Evolutionary conservation across 2,329 filamentous ascomycete genomes (phyloP).

Genomic region (Epichloe uncinata): DNA sequence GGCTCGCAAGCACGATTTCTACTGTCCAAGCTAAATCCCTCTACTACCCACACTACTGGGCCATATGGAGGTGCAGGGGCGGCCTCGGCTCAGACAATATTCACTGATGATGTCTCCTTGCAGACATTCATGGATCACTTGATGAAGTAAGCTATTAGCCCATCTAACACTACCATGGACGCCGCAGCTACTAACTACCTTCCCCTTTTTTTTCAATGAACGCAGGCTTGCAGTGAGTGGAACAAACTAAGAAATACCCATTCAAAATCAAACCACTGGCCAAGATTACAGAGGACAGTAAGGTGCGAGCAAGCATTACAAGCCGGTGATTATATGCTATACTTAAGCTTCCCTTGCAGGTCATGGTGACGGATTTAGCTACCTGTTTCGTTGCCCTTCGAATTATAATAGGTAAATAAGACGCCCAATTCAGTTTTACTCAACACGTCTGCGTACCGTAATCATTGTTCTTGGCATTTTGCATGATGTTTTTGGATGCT

Average conservation of each 20-base stretch:
- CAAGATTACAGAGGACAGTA: neutral
- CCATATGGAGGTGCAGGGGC: slow-evolving; percentile 78
- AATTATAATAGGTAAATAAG: neutral
- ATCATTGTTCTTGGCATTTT: too few species aligned
- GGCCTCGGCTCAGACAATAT: slow-evolving; percentile 91
- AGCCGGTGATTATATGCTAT: neutral
- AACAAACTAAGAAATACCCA: slow-evolving; percentile 34
- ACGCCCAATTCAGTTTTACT: neutral
- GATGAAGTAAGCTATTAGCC: slow-evolving; percentile 64
- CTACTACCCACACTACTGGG: slow-evolving; percentile 87
- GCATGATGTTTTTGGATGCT: too few species aligned
- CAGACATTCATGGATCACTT: slow-evolving; percentile 99
- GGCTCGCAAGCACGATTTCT: slow-evolving; percentile 96
- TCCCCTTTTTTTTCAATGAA: neutral
- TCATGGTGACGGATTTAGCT: neutral
- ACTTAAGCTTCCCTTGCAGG: neutral
- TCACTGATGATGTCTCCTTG: slow-evolving; percentile 94
- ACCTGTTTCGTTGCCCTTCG: neutral
- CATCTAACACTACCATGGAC: neutral
- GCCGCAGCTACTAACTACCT: slow-evolving; percentile 6
- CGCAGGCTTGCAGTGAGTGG: slow-evolving; percentile 47
- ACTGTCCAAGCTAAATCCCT: slow-evolving; percentile 92
- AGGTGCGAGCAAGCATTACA: neutral
- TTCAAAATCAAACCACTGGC: neutral
- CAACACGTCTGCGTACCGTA: neutral